These are phyloP conservation scores for Alopecurus myosuroides DNA, from an alignment of 176 grass and related monocot genomes.

Conservation along the genomic window DNA sequence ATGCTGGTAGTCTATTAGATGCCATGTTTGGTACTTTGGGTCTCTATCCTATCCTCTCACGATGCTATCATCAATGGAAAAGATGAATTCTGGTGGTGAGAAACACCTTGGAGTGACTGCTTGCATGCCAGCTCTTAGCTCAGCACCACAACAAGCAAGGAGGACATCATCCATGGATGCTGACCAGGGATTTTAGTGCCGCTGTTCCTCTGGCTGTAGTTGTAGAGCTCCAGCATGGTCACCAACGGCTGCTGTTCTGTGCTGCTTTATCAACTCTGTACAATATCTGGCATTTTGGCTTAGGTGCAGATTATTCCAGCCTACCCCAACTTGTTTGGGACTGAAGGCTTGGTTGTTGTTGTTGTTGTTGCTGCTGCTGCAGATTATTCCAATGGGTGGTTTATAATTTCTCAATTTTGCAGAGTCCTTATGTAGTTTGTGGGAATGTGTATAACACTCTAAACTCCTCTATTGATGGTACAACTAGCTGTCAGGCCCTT, in stretches of 20 bases:
- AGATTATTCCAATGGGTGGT: not conserved
- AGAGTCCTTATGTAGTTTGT: not conserved
- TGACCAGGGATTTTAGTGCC: not conserved
- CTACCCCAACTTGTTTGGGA: too few species aligned
- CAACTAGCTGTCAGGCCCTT: not conserved
- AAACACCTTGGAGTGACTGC: not conserved
- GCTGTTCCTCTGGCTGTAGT: not conserved
- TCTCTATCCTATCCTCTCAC: not conserved
- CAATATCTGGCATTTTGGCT: not conserved
- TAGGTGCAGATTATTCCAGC: not conserved
- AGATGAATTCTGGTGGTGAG: not conserved
- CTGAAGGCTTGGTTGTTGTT: too few species aligned
- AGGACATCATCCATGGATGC: not conserved
- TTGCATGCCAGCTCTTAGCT: not conserved
- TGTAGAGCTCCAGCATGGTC: not conserved
- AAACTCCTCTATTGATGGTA: not conserved
- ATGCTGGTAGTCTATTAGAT: not conserved
- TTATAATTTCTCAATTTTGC: not conserved
- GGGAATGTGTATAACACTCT: not conserved
- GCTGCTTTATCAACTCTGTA: not conserved
- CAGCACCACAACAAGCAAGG: not conserved
- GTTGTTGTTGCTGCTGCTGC: too few species aligned
- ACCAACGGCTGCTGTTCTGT: not conserved
- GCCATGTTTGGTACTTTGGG: not conserved
- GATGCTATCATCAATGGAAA: not conserved